Conservation (phyloP, 1,284 basidiomycete genomes). For the Apiotrichum mycotoxinovorans region DNA sequence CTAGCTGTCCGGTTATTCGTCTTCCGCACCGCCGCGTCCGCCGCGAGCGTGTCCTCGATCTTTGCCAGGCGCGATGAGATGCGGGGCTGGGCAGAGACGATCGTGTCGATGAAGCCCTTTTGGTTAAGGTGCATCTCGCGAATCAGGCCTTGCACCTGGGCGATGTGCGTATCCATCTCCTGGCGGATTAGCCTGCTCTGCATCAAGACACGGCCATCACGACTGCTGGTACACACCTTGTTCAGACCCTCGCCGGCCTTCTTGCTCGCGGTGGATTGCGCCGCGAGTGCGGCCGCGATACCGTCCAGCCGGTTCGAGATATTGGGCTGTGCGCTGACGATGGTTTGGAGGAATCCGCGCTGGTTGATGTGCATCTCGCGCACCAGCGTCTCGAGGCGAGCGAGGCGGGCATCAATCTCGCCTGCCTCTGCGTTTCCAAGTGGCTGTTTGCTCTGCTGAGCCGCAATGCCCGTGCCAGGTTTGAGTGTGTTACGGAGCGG, state of each 20-base stretch:
- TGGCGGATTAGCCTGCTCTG: not conserved
- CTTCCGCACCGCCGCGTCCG: not conserved
- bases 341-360: not conserved
- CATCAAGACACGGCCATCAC: too few species aligned
- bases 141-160: not conserved
- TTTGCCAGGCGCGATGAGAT: not conserved
- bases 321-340: not conserved
- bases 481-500: too few species aligned
- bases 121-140: not conserved
- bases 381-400: not conserved
- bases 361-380: not conserved
- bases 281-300: not conserved
- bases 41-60: not conserved
- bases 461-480: not conserved
- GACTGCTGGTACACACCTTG: not conserved
- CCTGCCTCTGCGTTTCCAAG: not conserved
- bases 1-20: too few species aligned
- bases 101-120: not conserved
- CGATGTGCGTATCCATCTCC: constrained; percentile 3
- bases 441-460: too few species aligned
- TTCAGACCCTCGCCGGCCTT: not conserved
- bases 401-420: not conserved
- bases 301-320: not conserved
- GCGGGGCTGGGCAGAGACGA: not conserved
- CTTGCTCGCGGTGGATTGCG: not conserved